phyloP scores from a whole-genome alignment of 768 basidiomycete species.

The Rhizopogon vesiculosus region DNA sequence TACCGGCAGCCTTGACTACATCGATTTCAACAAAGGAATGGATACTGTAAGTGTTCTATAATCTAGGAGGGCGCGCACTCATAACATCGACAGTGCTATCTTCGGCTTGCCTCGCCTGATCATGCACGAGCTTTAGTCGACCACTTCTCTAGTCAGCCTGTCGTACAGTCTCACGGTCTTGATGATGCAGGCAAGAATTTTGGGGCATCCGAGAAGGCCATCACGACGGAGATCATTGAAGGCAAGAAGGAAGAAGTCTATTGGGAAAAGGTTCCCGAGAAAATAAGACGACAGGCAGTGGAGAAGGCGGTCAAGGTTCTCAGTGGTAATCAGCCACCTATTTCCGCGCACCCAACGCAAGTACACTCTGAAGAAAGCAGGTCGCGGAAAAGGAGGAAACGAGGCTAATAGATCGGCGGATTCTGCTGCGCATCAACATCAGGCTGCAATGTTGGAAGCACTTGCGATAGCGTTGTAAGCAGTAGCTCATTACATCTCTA shows the following conservation, averaged over 20 bases:
- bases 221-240: constrained; percentile 51
- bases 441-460: neutral
- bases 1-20: constrained; percentile 57
- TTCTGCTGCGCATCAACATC: too few species aligned
- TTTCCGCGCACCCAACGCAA: neutral
- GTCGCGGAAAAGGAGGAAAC: constrained; percentile 13
- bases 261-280: constrained; percentile 78
- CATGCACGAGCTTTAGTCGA: constrained; percentile 41
- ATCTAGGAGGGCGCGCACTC: neutral
- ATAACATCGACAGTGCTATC: constrained; percentile 51
- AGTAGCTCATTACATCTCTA: neutral
- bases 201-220: constrained; percentile 17
- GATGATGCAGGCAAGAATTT: constrained; percentile 43
- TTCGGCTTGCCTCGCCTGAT: constrained; percentile 55
- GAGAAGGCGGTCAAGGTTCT: constrained; percentile 31
- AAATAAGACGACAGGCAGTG: constrained; percentile 59
- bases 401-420: neutral
- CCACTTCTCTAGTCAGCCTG: constrained; percentile 35
- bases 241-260: constrained; percentile 69
- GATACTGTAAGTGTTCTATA: constrained; percentile 46
- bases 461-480: neutral
- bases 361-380: neutral
- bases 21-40: constrained; percentile 77
- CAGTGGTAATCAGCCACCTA: neutral
- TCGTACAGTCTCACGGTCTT: constrained; percentile 45